Base-by-base conservation (phyloP, 306 rosid genomes). In the Hippophae rhamnoides region DNA sequence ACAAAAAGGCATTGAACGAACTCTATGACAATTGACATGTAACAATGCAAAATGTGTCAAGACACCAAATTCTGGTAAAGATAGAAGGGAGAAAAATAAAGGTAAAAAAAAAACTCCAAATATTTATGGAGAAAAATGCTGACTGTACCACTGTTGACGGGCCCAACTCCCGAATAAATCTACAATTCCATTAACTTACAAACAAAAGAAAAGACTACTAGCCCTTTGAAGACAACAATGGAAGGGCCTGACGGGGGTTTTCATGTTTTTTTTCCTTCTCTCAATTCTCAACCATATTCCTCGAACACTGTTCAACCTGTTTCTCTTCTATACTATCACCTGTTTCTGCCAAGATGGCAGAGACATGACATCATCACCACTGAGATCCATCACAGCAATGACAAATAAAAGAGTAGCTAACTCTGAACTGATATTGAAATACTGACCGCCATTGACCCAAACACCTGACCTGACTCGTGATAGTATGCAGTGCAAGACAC, bases 291-390 rank as follows among this genome's bases (percentile, higher is more conserved):
- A 2, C 1, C 38, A 31, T 65, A 61, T 57, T 56, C 43, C 55
- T 48, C 64, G 63, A 60, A 54, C 50, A 63, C 73, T 69, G n/a
- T 62, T 60, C n/a, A 62, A 65, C 70, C 69, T 10, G 64, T 66
- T 65, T 70, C 66, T 72, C 47, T 52, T 53, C 69, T 62, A 41
- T 43, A 57, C 63, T 51, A 62, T 59, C 60, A 52, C 63, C 63
- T 69, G 14, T 77, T 80, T 78, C 89, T 83, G 95, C 95, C 76
- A 81, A 83, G 89, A 63, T 69, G 73, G 95, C 95, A 78, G 89
- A 74, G 70, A 80, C 76, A 69, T 48, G 62, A 55, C 67, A 61
- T 56, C 86, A 78, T 67, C 87, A 76, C 82, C 76, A 65, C 80
- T 46, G 54, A 82, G 79, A 64, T 72, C 79, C 72, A 54, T 76